Evolutionary conservation across 1,284 basidiomycete species (phyloP).

Genomic region (Clitocybe nebularis): DNA sequence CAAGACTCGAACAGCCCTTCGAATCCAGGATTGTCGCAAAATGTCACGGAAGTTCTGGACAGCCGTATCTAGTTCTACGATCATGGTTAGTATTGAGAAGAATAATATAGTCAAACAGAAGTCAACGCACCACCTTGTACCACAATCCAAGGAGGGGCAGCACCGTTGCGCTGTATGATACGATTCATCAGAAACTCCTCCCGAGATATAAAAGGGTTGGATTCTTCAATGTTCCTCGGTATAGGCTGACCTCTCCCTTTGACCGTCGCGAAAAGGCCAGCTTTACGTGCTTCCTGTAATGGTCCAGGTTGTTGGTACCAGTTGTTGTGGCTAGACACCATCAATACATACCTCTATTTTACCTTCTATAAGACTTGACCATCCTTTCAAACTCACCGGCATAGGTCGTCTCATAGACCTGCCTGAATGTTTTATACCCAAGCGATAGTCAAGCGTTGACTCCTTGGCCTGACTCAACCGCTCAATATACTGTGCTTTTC

Average conservation of each 20-base stretch:
- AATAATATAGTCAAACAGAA: constrained; percentile 4
- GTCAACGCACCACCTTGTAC: constrained; percentile 60
- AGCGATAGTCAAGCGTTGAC: constrained; percentile 71
- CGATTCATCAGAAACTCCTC: constrained; percentile 87
- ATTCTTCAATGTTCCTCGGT: constrained; percentile 54
- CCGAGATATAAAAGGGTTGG: constrained; percentile 78
- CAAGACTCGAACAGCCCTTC: constrained; percentile 60
- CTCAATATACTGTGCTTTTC: constrained; percentile 48
- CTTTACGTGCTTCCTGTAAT: constrained; percentile 55
- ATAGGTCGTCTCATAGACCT: constrained; percentile 38
- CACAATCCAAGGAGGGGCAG: constrained; percentile 90
- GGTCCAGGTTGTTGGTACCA: not conserved
- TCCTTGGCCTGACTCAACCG: constrained; percentile 67
- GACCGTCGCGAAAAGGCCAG: constrained; percentile 72
- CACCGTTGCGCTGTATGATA: constrained; percentile 82
- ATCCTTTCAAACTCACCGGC: constrained; percentile 67
- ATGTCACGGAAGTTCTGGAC: constrained; percentile 61
- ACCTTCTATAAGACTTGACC: constrained; percentile 76
- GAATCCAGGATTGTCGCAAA: constrained; percentile 62
- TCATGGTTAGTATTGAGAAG: no score
- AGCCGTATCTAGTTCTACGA: constrained; percentile 38
- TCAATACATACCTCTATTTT: constrained; percentile 60
- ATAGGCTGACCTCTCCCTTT: constrained; percentile 77
- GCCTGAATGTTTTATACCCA: constrained; percentile 42
- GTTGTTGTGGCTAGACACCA: not conserved